Conservation (phyloP, 139 green algal species). For the Coelastrella sp. region DNA sequence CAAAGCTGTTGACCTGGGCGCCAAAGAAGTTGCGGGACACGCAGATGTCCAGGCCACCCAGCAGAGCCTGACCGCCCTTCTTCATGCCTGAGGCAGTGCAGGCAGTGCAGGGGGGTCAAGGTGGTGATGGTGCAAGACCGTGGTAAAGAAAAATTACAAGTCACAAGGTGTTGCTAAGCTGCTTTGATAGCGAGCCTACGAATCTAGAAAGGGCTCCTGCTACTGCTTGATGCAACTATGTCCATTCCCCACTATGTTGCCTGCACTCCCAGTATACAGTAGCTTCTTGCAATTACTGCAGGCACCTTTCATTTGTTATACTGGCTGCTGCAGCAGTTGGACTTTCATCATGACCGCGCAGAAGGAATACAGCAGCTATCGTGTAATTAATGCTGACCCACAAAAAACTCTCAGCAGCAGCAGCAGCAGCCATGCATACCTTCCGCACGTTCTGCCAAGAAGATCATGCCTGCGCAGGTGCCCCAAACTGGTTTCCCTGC, state of each 20-base stretch:
- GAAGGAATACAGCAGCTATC: neutral
- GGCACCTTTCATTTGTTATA: too few species aligned
- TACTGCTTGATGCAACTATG: too few species aligned
- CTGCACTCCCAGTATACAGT: too few species aligned
- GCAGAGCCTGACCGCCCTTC: slow-evolving; percentile 92
- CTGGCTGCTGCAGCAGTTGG: too few species aligned
- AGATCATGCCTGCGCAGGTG: slow-evolving; percentile 98
- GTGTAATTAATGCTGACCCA: neutral
- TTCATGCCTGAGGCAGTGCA: slow-evolving; percentile 81
- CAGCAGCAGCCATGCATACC: slow-evolving; percentile 50
- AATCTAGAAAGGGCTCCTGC: too few species aligned
- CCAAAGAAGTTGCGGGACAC: slow-evolving; percentile 99
- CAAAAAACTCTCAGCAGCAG: neutral
- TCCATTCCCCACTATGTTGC: too few species aligned
- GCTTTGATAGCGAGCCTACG: too few species aligned
- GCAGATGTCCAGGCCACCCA: slow-evolving; percentile 93
- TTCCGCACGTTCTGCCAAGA: slow-evolving; percentile 88
- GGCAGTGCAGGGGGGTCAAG: neutral
- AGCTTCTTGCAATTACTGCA: too few species aligned
- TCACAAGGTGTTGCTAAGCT: too few species aligned
- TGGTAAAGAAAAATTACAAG: too few species aligned
- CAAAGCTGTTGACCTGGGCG: slow-evolving; percentile 96
- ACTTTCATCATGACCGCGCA: too few species aligned
- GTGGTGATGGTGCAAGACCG: too few species aligned
- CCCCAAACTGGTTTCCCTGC: slow-evolving; percentile 92